Evolutionary conservation across 1,284 basidiomycete species (phyloP).

Genomic region (Ganoderma leucocontextum): DNA sequence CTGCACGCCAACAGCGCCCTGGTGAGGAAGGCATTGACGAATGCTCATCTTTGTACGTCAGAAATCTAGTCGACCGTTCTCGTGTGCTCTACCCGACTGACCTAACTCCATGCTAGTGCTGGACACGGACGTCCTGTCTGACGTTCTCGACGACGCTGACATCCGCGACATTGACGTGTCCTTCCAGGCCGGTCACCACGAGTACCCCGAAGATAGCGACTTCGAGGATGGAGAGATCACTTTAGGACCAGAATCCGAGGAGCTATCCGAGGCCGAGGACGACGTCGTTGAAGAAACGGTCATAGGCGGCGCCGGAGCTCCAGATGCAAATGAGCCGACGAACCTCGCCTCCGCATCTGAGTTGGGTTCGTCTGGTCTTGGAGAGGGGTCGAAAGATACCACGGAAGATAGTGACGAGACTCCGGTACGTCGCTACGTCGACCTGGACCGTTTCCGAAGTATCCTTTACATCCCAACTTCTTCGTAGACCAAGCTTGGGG

Average conservation of each 20-base stretch:
- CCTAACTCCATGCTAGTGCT: not conserved
- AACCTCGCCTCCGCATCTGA: not conserved
- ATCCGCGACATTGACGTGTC: not conserved
- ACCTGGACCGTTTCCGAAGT: too few relatives aligned
- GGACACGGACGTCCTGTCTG: not conserved
- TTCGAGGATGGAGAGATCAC: constrained; percentile 21
- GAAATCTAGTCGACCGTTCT: not conserved
- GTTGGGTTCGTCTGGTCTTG: too few relatives aligned
- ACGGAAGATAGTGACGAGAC: too few relatives aligned
- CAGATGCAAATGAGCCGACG: not conserved
- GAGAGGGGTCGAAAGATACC: too few relatives aligned
- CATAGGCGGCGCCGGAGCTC: not conserved
- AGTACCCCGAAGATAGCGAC: constrained; percentile 23
- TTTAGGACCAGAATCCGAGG: too few relatives aligned
- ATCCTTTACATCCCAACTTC: too few relatives aligned
- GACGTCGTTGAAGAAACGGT: not conserved
- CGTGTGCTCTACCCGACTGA: not conserved
- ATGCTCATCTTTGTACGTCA: not conserved
- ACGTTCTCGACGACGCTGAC: not conserved
- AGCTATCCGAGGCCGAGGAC: not conserved
- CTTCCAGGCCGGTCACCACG: not conserved
- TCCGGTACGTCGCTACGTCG: too few relatives aligned
- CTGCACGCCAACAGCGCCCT: constrained; percentile 18
- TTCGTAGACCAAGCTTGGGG: too few relatives aligned
- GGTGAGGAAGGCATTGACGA: not conserved